Conservation (phyloP, 2,329 filamentous ascomycete species). For the Pseudogymnoascus sp. region DNA sequence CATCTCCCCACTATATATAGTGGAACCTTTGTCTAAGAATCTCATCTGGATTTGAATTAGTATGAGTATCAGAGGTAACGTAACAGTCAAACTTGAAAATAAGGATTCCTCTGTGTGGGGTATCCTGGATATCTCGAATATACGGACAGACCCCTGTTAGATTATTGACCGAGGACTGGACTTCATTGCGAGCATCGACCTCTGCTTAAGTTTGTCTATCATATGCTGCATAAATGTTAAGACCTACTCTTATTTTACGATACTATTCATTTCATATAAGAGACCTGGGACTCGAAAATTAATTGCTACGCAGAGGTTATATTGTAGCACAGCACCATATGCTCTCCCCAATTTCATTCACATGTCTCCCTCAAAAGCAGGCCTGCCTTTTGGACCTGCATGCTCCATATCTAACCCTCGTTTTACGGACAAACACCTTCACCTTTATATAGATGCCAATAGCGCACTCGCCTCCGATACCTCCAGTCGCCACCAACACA, state of each 20-base stretch:
- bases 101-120: neutral
- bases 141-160: neutral
- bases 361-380: neutral
- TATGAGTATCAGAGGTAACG: neutral
- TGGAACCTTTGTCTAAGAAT: neutral
- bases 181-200: neutral
- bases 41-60: neutral
- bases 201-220: neutral
- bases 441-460: neutral
- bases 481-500: neutral
- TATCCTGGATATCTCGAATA: neutral
- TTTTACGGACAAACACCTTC: neutral
- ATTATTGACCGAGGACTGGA: neutral
- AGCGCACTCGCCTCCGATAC: no score
- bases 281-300: neutral
- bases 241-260: neutral
- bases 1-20: neutral
- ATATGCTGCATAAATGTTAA: neutral
- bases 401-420: neutral
- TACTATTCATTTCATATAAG: neutral
- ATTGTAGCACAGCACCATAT: neutral
- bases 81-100: neutral
- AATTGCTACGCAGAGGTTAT: neutral
- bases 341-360: neutral
- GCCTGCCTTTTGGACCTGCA: neutral